These are phyloP conservation scores for Corrigiola litoralis DNA, from an alignment of 179 eudicot species.

Conservation along the genomic window DNA sequence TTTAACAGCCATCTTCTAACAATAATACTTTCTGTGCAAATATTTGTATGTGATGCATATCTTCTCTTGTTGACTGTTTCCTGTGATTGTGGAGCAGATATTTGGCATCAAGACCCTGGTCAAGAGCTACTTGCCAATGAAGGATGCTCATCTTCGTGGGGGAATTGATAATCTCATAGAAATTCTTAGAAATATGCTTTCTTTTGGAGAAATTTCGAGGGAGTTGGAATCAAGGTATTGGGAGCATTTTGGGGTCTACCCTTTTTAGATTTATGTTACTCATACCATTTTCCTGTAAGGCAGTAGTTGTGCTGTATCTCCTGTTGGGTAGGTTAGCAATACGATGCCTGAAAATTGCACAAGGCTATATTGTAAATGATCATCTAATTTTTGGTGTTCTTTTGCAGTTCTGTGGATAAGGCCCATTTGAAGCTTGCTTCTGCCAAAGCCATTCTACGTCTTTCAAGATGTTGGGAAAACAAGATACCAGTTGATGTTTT, in stretches of 20 bases:
- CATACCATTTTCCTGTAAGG: too few species aligned
- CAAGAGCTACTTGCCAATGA: conserved; percentile 89
- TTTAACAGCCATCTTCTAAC: background rate
- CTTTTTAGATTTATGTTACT: too few species aligned
- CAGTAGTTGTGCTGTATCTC: background rate
- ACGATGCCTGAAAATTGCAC: background rate
- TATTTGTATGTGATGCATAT: background rate
- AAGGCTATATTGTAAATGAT: conserved; percentile 1
- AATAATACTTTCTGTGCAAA: background rate
- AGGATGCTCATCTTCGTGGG: conserved; percentile 93
- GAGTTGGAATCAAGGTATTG: conserved; percentile 75
- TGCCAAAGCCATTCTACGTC: conserved; percentile 91
- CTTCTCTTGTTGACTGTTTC: background rate
- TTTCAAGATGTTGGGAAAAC: conserved; percentile 88
- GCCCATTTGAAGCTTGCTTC: conserved; percentile 95
- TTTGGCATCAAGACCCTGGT: conserved; percentile 89
- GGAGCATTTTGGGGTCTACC: background rate
- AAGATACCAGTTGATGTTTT: conserved; percentile 80
- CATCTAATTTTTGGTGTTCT: background rate
- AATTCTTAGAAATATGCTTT: conserved; percentile 65
- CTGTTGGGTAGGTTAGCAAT: too few species aligned
- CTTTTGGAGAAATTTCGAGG: conserved; percentile 74
- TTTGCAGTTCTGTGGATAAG: conserved; percentile 72
- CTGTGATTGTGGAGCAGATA: conserved; percentile 38
- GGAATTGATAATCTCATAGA: conserved; percentile 74